Base-by-base conservation (phyloP, 1,284 basidiomycete species). In the Chalciporus sp. region DNA sequence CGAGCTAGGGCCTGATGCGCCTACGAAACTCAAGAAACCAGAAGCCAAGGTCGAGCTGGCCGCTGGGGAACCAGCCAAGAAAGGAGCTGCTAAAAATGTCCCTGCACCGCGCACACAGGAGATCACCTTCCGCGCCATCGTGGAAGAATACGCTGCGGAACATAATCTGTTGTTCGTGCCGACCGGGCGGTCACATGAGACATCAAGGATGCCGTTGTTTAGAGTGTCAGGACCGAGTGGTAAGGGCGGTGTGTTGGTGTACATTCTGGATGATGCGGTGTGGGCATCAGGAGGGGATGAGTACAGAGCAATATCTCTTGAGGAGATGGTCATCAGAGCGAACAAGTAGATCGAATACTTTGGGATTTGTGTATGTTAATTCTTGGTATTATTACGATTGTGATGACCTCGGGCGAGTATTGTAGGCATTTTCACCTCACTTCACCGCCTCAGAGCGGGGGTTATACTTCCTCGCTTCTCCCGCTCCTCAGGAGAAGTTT, bases 91-190 rank as follows among this genome's bases (percentile, higher is more conserved):
- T 5, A 67, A 67, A 47, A 55, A 65, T 27, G 53, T 67, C n/a
- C 59, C 70, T 11, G 47, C 84, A 1, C 71, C 80, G 7, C 79
- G 85, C 37, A 74, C 79, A n/a, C 81, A 83, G 59, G 88, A 82
- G 76, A 90, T 96, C 61, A 95, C 94, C 0, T 98, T 99, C 84
- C 83, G 89, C 4, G 80, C 85, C 7, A 88, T 99, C 51, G 92
- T 95, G 42, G 94, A 98, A 68, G 95, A 98, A 29, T 86, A 80
- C 61, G 89, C 90, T 3, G 85, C 92, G 1, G 74, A 83, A 20
- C 85, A 91, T 68, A 95, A 99, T 72, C 73, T 99, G 59, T 72
- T 99, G 51, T 90, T 99, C 69, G 78, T 98, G 43, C 92, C 94
- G 2, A 86, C 88, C 4, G 93, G 94, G 4, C 83, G 83, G 49